These are phyloP conservation scores for Pythium sukuiense DNA, from an alignment of 352 stramenopile species.

Conservation along the genomic window DNA sequence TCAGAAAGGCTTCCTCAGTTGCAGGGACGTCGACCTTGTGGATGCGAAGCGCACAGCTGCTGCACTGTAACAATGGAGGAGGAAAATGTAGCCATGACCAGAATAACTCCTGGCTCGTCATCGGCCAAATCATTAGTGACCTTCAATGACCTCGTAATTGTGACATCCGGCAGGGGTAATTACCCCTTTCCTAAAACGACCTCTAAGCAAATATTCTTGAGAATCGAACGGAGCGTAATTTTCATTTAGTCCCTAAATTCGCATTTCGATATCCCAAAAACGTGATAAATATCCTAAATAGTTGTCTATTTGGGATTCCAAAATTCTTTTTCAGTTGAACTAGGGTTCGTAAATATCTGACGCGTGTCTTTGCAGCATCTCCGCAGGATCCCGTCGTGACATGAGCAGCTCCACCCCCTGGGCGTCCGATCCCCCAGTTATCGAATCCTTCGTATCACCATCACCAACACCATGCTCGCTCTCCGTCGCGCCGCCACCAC, in stretches of 20 bases:
- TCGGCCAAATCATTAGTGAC: not conserved
- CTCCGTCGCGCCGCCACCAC: constrained; percentile 51
- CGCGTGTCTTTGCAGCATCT: constrained; percentile 1
- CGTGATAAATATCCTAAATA: not conserved
- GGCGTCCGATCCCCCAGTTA: not conserved
- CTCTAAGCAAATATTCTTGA: not conserved
- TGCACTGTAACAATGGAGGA: not conserved
- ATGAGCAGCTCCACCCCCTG: not conserved
- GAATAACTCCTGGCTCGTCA: constrained; percentile 6
- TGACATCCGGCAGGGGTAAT: not conserved
- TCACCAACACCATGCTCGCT: constrained; percentile 54
- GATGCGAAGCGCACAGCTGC: no score
- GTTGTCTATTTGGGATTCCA: not conserved
- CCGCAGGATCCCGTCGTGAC: constrained; percentile 5
- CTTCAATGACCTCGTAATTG: not conserved
- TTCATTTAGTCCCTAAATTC: no score
- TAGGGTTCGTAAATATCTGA: not conserved
- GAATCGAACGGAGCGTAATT: not conserved
- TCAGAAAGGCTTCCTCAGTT: constrained; percentile 1
- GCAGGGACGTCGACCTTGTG: not conserved
- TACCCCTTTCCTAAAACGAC: not conserved
- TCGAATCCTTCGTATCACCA: not conserved
- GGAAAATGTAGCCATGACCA: constrained; percentile 25
- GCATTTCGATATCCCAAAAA: not conserved
- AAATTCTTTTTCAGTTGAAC: not conserved